These are phyloP conservation scores for Auriculariales sp. DNA, from an alignment of 768 basidiomycete genomes.

Conservation along the genomic window DNA sequence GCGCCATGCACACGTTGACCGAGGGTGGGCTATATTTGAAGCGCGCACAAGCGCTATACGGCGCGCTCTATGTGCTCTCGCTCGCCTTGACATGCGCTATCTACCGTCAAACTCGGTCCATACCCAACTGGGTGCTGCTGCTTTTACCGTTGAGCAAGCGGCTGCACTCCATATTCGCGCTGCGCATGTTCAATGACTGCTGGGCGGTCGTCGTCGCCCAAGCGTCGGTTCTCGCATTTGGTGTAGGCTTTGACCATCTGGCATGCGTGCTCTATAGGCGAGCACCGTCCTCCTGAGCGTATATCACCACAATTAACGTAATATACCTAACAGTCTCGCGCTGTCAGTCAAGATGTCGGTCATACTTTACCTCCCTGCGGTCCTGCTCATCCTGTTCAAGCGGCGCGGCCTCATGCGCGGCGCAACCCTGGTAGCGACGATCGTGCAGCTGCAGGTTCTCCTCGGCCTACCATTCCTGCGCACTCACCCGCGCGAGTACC, in stretches of 20 bases:
- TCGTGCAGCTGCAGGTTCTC: slow-evolving; percentile 34
- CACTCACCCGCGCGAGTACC: slow-evolving; percentile 46
- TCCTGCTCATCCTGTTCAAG: slow-evolving; percentile 71
- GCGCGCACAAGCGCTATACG: slow-evolving; percentile 69
- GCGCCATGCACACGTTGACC: slow-evolving; percentile 49
- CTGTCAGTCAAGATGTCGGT: slow-evolving; percentile 93
- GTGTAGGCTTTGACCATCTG: slow-evolving; percentile 39
- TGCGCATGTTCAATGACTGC: slow-evolving; percentile 92
- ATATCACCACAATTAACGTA: slow-evolving; percentile 3
- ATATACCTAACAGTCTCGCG: slow-evolving; percentile 39
- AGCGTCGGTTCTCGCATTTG: slow-evolving; percentile 51
- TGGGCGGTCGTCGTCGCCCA: slow-evolving; percentile 63
- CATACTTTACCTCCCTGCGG: slow-evolving; percentile 77
- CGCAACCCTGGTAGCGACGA: slow-evolving; percentile 2
- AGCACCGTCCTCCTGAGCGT: slow-evolving; percentile 10
- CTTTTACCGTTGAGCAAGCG: slow-evolving; percentile 81
- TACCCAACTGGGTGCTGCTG: slow-evolving; percentile 60
- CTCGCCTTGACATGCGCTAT: slow-evolving; percentile 52
- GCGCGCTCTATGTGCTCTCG: slow-evolving; percentile 51
- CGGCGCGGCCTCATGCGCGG: slow-evolving; percentile 43
- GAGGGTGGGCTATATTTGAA: slow-evolving; percentile 41
- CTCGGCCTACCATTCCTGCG: slow-evolving; percentile 61
- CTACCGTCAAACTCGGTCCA: slow-evolving; percentile 42
- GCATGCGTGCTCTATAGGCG: slow-evolving; percentile 66
- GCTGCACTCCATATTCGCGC: slow-evolving; percentile 81